Conservation (phyloP, 2,329 filamentous ascomycete species). For the Colletotrichum shisoi region DNA sequence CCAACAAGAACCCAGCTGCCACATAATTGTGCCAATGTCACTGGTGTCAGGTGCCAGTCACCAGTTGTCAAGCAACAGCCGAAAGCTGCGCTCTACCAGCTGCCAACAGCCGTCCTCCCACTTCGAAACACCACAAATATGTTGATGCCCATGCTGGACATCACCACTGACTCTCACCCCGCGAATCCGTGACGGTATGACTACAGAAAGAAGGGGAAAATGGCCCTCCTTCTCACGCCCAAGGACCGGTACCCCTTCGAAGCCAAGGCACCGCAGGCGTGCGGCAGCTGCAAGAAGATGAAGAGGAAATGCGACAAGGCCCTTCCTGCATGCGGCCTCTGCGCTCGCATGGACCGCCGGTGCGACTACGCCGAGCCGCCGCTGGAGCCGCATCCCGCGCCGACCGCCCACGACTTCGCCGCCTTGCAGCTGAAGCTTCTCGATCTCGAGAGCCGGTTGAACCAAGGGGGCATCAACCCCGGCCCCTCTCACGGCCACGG, state of each 20-base stretch:
- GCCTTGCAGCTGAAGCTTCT: slow-evolving; percentile 49
- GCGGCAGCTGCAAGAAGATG: slow-evolving; percentile 44
- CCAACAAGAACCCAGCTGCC: too few relatives aligned
- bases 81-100: too few relatives aligned
- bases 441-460: slow-evolving; percentile 51
- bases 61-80: too few relatives aligned
- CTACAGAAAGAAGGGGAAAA: neutral
- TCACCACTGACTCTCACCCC: too few relatives aligned
- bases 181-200: neutral
- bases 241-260: slow-evolving; percentile 11
- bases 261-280: slow-evolving; percentile 27
- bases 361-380: slow-evolving; percentile 53
- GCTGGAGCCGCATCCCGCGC: slow-evolving; percentile 43
- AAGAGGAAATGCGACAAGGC: slow-evolving; percentile 63
- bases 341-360: slow-evolving; percentile 51
- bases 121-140: too few relatives aligned
- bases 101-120: too few relatives aligned
- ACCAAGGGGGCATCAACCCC: slow-evolving; percentile 20
- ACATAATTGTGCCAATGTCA: too few relatives aligned
- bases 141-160: too few relatives aligned
- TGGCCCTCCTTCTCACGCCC: slow-evolving; percentile 19
- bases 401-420: slow-evolving; percentile 52
- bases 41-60: too few relatives aligned
- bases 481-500: neutral
- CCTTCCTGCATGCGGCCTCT: slow-evolving; percentile 58